Base-by-base conservation (phyloP, 2,329 filamentous ascomycete genomes). In the Colletotrichum gigasporum region DNA sequence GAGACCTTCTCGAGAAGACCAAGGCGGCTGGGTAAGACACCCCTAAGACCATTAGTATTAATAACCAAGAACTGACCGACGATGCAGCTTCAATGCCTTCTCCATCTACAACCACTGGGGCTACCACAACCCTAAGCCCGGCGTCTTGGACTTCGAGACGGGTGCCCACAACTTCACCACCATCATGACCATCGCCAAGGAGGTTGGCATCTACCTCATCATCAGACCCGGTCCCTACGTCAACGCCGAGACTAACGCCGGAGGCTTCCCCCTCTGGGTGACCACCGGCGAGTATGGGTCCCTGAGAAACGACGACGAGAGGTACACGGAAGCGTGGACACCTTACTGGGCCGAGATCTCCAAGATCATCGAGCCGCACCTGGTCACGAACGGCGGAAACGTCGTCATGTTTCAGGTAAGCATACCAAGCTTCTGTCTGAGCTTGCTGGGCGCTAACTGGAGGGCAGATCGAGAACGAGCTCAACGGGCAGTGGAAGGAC, bases 181-280 rank as follows among this genome's bases (percentile, higher is more conserved):
- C 10, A 85, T 83, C 68, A 82, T 85, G 71, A 73, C 72, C 8
- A 73, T 80, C 11, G 80, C 80, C 1, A 76, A 82, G 53, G 77
- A 82, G 30, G 74, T 78, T 53, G 80, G 78, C 6, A 65, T 83
- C 30, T 71, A 79, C 28, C 71, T 82, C 2, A 74, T 83, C 2
- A 71, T 83, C 4, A 79, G 87, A 0, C 85, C 87, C 0, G 87
- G 87, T 0, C 87, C 87, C 0, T 90, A 90, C 60, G 82, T 88
- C 61, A 90, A 90, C 66, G 88, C 87, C 1, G 88, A 90, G 70
- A 80, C 86, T 3, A 88, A 85, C 66, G 86, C 83, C 1, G 88
- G 88, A 30, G 88, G 88, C 0, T 86, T 88, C 60, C 86, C 88
- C 0, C 75, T 87, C 1, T 90, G 87, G 86, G 72, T 87, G 5